These are phyloP conservation scores for Quercus lobata DNA, from an alignment of 331 rosid genomes.

Conservation along the genomic window DNA sequence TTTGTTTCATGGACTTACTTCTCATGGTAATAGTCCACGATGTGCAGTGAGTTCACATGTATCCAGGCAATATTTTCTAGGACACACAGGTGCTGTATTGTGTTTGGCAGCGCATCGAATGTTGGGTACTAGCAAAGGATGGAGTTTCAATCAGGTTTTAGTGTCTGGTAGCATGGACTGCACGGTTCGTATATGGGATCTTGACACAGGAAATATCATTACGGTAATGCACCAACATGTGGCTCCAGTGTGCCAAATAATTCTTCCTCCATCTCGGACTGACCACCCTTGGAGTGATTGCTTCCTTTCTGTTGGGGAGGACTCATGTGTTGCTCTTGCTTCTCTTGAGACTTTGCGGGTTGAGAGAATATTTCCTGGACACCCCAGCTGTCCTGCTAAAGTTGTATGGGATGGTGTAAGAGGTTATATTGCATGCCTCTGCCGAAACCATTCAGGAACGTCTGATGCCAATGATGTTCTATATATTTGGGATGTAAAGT, in stretches of 20 bases:
- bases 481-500: conserved; percentile 90
- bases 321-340: conserved; percentile 79
- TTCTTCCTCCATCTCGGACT: conserved; percentile 70
- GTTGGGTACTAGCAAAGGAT: conserved; percentile 44
- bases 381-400: conserved; percentile 74
- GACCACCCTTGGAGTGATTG: conserved; percentile 80
- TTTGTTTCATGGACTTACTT: conserved; percentile 51
- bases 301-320: conserved; percentile 95
- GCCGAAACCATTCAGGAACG: conserved; percentile 54
- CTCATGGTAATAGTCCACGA: conserved; percentile 43
- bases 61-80: conserved; percentile 54
- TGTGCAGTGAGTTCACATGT: conserved; percentile 37
- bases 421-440: conserved; percentile 86
- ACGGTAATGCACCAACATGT: conserved; percentile 93
- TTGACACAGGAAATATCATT: conserved; percentile 63
- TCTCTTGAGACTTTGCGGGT: conserved; percentile 86
- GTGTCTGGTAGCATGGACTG: conserved; percentile 94
- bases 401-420: conserved; percentile 94
- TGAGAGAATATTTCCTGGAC: conserved; percentile 97
- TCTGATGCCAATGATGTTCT: conserved; percentile 62
- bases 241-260: conserved; percentile 84
- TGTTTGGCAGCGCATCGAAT: conserved; percentile 91
- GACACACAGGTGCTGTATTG: conserved; percentile 81
- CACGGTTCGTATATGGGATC: conserved; percentile 88
- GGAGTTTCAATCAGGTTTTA: conserved; percentile 53